Evolutionary conservation across 2,329 filamentous ascomycete species (phyloP), one percentile per base, ranked within the genome.

Genomic region (Neospermospora avenae): DNA sequence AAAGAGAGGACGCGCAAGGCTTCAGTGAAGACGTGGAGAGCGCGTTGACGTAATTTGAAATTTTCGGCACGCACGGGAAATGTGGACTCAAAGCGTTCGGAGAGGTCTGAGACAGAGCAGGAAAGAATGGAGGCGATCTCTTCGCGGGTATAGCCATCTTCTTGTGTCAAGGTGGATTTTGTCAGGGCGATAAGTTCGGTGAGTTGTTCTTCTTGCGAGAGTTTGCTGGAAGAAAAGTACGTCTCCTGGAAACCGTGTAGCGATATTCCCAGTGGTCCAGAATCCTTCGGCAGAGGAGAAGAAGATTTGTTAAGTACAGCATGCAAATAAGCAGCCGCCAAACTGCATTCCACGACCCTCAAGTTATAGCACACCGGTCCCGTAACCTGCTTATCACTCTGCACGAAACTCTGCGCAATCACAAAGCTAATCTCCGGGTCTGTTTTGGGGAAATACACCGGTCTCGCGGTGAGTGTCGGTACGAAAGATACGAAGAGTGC

Each of bases 351-450:
- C 39, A 97, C 95, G 1, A 99, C 95, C 28, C 95, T 89, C 24
- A 99, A 84, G 75, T 99, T 99, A 80, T 98, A 99, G 80, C 93
- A 91, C 65, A 96, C 87, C 0, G 93, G 93, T 0, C 89, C 95
- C 1, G 93, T 96, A 63, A 93, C 89, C 71, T 95, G 90, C 78
- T 99, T 99, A 80, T 98, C 93, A 4, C 93, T 90, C 16, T 89
- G 88, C 62, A 99, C 89, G 73, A 96, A 96, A 61, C 90, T 96
- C 74, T 99, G 95, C 7, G 93, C 93, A 66, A 97, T 92, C 65
- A 99, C 82, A 75, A 99, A 98, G 67, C 87, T 91, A 57, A 97
- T 82, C 67, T 96, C 91, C 1, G 92, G 90, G 48, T 85, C 81
- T 4, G 92, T 90, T 59, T 85, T 82, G 14, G 93, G 93, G 73